phyloP scores from a whole-genome alignment of 768 basidiomycete species.

The Porpolomopsis calyptriformis region DNA sequence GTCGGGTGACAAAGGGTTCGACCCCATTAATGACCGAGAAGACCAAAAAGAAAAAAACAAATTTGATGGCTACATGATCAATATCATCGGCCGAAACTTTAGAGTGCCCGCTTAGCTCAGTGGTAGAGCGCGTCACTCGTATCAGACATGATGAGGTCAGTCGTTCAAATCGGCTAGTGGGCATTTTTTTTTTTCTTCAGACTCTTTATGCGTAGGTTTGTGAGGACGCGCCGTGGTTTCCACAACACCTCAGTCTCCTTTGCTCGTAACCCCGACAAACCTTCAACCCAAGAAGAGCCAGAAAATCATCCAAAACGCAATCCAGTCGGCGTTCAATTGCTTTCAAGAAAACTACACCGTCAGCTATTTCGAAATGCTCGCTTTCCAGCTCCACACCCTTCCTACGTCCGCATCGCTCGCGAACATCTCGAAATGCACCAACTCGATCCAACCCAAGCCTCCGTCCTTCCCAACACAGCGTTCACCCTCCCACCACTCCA shows the following conservation, averaged over 20 bases:
- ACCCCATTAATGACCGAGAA: too few species aligned
- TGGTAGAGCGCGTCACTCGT: conserved; percentile 49
- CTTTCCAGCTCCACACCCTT: conserved; percentile 48
- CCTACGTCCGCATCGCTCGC: conserved; percentile 64
- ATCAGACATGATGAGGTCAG: conserved; percentile 25
- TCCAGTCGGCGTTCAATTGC: conserved; percentile 85
- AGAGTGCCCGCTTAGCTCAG: conserved; percentile 43
- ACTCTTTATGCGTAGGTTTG: not conserved
- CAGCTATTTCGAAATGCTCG: conserved; percentile 71
- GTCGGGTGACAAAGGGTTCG: too few species aligned
- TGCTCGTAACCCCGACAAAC: not conserved
- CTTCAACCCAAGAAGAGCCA: not conserved
- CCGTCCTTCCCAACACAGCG: conserved; percentile 63
- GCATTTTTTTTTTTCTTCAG: conserved; percentile 13
- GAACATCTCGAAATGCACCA: conserved; percentile 76
- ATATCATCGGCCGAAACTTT: too few species aligned
- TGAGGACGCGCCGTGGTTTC: not conserved
- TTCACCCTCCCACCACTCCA: conserved; percentile 82
- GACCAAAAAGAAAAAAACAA: too few species aligned
- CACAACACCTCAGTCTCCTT: not conserved
- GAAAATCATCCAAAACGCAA: conserved; percentile 44
- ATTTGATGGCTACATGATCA: too few species aligned
- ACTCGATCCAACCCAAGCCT: conserved; percentile 70
- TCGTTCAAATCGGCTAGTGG: conserved; percentile 26
- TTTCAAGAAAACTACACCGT: conserved; percentile 67